Conservation (phyloP, 495 filamentous ascomycete species). For the Xylaria telfairii region DNA sequence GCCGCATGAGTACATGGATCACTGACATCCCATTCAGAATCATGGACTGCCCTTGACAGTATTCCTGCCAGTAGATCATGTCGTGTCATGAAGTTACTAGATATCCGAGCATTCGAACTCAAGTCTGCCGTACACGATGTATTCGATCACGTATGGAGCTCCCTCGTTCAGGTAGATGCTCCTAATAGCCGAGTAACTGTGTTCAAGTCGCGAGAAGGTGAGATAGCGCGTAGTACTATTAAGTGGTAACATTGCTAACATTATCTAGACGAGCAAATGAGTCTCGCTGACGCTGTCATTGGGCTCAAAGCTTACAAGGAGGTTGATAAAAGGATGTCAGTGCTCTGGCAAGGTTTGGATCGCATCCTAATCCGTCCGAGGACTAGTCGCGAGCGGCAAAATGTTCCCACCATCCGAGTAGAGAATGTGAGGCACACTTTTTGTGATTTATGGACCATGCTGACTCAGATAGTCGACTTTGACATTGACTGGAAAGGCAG, state of each 20-base stretch:
- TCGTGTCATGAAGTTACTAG: conserved; percentile 54
- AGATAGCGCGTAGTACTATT: conserved; percentile 40
- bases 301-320: conserved; percentile 59
- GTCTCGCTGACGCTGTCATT: conserved; percentile 52
- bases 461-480: conserved; percentile 44
- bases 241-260: conserved; percentile 32
- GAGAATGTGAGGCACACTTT: conserved; percentile 45
- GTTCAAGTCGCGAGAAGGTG: conserved; percentile 51
- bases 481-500: conserved; percentile 40
- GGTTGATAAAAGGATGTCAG: conserved; percentile 54
- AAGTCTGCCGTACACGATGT: conserved; percentile 64
- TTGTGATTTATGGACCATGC: neutral
- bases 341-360: conserved; percentile 60
- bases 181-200: conserved; percentile 56
- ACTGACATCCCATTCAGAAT: conserved; percentile 41
- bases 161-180: conserved; percentile 62
- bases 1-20: neutral
- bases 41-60: conserved; percentile 51
- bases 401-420: conserved; percentile 42
- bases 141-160: conserved; percentile 61
- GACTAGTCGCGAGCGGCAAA: conserved; percentile 42
- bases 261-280: conserved; percentile 52
- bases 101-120: conserved; percentile 58
- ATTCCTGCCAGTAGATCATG: conserved; percentile 54
- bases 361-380: conserved; percentile 56